Conservation (phyloP, 139 green algal genomes). For the Picochlorum costavermella region DNA sequence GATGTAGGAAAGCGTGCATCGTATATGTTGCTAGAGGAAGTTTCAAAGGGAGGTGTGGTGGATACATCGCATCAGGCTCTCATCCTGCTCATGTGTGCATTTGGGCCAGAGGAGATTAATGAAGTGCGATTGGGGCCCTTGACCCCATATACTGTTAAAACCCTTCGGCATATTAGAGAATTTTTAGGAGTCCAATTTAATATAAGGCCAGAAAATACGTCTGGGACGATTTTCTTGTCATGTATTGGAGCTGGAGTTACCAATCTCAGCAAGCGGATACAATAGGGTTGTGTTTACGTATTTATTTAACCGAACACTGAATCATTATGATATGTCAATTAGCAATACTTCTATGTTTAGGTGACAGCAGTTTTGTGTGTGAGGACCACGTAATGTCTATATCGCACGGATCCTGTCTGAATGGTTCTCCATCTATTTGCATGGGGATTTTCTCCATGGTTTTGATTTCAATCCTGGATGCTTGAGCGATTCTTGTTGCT, state of each 20-base stretch:
- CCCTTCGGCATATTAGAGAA: slow-evolving; percentile 76
- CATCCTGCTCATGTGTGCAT: slow-evolving; percentile 74
- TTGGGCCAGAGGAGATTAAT: slow-evolving; percentile 77
- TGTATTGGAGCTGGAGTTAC: slow-evolving; percentile 83
- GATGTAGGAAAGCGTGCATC: slow-evolving; percentile 74
- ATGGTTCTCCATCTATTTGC: slow-evolving; percentile 74
- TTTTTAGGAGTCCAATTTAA: slow-evolving; percentile 88
- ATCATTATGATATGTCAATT: slow-evolving; percentile 10
- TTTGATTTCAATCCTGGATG: slow-evolving; percentile 29
- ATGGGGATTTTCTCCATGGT: slow-evolving; percentile 43
- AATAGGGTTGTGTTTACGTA: slow-evolving; percentile 12
- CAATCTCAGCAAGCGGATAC: slow-evolving; percentile 64
- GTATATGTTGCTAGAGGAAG: slow-evolving; percentile 76
- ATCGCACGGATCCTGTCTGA: slow-evolving; percentile 35
- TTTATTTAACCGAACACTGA: neutral
- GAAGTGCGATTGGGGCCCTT: slow-evolving; percentile 81
- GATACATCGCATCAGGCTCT: slow-evolving; percentile 75
- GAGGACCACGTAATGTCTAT: slow-evolving; percentile 24
- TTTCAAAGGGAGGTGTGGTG: slow-evolving; percentile 76
- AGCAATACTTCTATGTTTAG: slow-evolving; percentile 33
- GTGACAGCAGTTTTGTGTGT: slow-evolving; percentile 51
- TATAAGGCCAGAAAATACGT: slow-evolving; percentile 72
- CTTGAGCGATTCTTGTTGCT: slow-evolving; percentile 54
- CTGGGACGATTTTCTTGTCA: slow-evolving; percentile 81
- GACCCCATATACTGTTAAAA: slow-evolving; percentile 73